These are phyloP conservation scores for Xerocomellus intermedius DNA, from an alignment of 768 basidiomycete genomes.

Conservation along the genomic window DNA sequence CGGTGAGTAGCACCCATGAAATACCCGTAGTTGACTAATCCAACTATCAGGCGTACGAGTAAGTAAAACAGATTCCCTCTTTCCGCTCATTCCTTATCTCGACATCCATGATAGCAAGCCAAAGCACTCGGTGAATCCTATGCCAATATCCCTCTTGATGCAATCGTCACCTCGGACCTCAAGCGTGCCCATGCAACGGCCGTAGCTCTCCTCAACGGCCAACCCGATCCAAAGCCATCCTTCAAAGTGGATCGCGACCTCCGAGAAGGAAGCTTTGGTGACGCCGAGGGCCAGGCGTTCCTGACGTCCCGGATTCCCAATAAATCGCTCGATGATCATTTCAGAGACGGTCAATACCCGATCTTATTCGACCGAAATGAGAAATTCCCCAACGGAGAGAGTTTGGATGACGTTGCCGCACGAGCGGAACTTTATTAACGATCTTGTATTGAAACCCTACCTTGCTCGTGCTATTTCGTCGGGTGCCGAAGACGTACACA, in stretches of 20 bases:
- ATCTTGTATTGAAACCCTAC: conserved; percentile 52
- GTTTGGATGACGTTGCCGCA: conserved; percentile 55
- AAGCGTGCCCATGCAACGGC: conserved; percentile 66
- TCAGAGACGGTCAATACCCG: conserved; percentile 54
- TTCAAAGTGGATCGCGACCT: conserved; percentile 50
- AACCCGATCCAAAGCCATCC: conserved; percentile 45
- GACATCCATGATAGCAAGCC: conserved; percentile 54
- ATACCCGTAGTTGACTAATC: conserved; percentile 3
- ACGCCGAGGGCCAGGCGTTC: conserved; percentile 64
- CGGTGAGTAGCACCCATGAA: conserved; percentile 42
- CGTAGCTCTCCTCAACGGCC: conserved; percentile 48
- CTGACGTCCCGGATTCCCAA: conserved; percentile 23
- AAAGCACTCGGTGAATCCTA: conserved; percentile 58
- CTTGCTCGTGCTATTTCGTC: conserved; percentile 43
- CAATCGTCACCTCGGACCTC: conserved; percentile 66
- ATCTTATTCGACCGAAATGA: conserved; percentile 42
- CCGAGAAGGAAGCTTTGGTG: conserved; percentile 69
- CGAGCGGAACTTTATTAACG: conserved; percentile 54
- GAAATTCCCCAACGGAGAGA: conserved; percentile 72
- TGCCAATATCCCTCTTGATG: conserved; percentile 43
- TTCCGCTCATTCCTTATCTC: neutral
- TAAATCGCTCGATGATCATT: conserved; percentile 44
- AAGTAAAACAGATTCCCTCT: conserved; percentile 10
- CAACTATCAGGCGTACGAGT: conserved; percentile 53
- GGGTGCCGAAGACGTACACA: conserved; percentile 42